Conservation (phyloP, 805 yeast genomes). For the Wickerhamiella nectarea region DNA sequence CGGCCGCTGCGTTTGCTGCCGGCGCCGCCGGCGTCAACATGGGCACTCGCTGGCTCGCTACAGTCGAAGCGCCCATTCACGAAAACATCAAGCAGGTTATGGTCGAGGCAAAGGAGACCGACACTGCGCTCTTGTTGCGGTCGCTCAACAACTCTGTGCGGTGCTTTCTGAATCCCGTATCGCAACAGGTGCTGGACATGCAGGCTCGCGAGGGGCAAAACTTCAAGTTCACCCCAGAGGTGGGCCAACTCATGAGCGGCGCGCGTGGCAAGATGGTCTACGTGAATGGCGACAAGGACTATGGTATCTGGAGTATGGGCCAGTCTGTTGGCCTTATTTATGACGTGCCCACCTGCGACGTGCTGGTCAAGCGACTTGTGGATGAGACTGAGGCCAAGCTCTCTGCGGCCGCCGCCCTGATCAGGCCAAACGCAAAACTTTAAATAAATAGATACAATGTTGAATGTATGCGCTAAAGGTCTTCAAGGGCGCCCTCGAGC, state of each 20-base stretch:
- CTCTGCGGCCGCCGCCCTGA: background rate
- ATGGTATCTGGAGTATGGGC: constrained; percentile 26
- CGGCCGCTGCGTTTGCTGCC: constrained; percentile 25
- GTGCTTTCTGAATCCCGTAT: constrained; percentile 20
- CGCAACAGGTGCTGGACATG: constrained; percentile 21
- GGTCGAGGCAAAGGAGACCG: constrained; percentile 20
- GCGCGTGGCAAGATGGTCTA: constrained; percentile 22
- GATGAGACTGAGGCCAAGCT: constrained; percentile 16
- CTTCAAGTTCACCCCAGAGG: constrained; percentile 17
- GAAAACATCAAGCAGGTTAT: constrained; percentile 17
- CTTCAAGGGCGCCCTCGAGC: background rate
- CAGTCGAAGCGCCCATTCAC: constrained; percentile 24
- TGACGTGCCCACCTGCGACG: constrained; percentile 25
- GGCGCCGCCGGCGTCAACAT: constrained; percentile 24
- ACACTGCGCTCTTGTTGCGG: constrained; percentile 22
- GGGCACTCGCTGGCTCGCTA: constrained; percentile 26
- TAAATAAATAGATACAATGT: background rate
- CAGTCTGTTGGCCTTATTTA: constrained; percentile 22
- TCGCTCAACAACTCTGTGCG: constrained; percentile 24
- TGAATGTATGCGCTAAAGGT: too few relatives aligned
- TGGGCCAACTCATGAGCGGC: constrained; percentile 22
- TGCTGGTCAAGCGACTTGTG: constrained; percentile 20
- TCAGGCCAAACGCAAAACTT: constrained; percentile 3
- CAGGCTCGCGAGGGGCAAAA: constrained; percentile 15
- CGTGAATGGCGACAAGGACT: constrained; percentile 21